Evolutionary conservation across 2,329 filamentous ascomycete genomes (phyloP).

Genomic region (Coniella vitis): DNA sequence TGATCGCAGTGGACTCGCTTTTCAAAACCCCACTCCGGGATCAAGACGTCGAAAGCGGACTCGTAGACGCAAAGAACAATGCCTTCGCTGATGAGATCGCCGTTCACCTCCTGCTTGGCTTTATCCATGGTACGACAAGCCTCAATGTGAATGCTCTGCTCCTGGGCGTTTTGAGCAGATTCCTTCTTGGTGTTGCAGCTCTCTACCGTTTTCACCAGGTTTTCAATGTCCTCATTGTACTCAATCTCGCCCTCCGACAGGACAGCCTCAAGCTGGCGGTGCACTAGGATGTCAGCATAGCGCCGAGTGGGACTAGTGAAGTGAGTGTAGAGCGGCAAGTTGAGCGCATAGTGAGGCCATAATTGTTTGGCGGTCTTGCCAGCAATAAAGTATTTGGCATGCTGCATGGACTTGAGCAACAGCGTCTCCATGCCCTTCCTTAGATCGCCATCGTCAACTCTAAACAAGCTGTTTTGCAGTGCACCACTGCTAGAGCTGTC

Average conservation of each 20-base stretch:
- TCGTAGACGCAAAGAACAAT: slow-evolving; percentile 97
- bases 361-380: slow-evolving; percentile 72
- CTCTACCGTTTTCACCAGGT: slow-evolving; percentile 84
- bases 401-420: slow-evolving; percentile 89
- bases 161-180: slow-evolving; percentile 92
- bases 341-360: slow-evolving; percentile 84
- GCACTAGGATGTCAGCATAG: slow-evolving; percentile 91
- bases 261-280: slow-evolving; percentile 85
- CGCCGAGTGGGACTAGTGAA: slow-evolving; percentile 93
- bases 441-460: slow-evolving; percentile 78
- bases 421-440: slow-evolving; percentile 98
- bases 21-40: slow-evolving; percentile 97
- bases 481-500: slow-evolving; percentile 84
- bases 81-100: slow-evolving; percentile 89
- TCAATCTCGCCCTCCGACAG: slow-evolving; percentile 77
- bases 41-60: slow-evolving; percentile 95
- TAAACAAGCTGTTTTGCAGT: slow-evolving; percentile 91
- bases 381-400: slow-evolving; percentile 89
- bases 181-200: slow-evolving; percentile 99
- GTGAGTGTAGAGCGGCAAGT: slow-evolving; percentile 91
- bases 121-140: slow-evolving; percentile 95
- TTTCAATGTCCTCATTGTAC: slow-evolving; percentile 84
- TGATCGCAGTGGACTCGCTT: slow-evolving; percentile 99
- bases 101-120: slow-evolving; percentile 76
- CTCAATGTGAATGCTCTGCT: slow-evolving; percentile 98